Evolutionary conservation across 768 basidiomycete species (phyloP).

Genomic region (Amanita phalloides): DNA sequence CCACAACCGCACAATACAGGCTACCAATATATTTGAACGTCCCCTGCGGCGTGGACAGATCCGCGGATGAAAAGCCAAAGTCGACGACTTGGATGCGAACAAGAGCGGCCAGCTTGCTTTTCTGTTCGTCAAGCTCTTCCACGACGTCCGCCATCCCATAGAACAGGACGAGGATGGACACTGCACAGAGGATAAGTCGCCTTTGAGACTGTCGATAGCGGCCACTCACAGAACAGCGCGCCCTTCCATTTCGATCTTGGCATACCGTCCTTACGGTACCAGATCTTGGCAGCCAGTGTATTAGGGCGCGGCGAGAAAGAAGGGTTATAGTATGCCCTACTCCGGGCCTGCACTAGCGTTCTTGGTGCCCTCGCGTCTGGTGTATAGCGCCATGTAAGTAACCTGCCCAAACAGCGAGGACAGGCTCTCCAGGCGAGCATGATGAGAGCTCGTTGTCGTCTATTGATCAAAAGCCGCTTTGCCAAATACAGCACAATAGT

Average conservation of each 20-base stretch:
- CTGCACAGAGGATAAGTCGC: neutral
- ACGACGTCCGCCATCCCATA: neutral
- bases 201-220: neutral
- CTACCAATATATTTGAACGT: neutral
- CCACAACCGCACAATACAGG: neutral
- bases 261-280: slow-evolving; percentile 4
- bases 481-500: neutral
- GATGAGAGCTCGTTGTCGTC: neutral
- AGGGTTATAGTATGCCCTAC: neutral
- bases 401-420: neutral
- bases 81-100: neutral
- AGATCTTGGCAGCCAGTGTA: slow-evolving; percentile 1
- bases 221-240: neutral
- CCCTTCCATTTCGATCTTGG: slow-evolving; percentile 5
- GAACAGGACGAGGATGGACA: neutral
- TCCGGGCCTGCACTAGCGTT: neutral
- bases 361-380: neutral
- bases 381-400: neutral
- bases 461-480: neutral
- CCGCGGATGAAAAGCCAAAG: neutral
- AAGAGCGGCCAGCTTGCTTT: neutral
- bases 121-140: neutral
- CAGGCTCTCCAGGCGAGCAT: neutral
- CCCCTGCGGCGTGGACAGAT: neutral
- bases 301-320: slow-evolving; percentile 3